A percentile compares a stretch with the other conserved stretches of the same genome.
These are phyloP conservation scores for Nemophila menziesii DNA, from an alignment of 257 asterid genomes.

Conservation along the genomic window DNA sequence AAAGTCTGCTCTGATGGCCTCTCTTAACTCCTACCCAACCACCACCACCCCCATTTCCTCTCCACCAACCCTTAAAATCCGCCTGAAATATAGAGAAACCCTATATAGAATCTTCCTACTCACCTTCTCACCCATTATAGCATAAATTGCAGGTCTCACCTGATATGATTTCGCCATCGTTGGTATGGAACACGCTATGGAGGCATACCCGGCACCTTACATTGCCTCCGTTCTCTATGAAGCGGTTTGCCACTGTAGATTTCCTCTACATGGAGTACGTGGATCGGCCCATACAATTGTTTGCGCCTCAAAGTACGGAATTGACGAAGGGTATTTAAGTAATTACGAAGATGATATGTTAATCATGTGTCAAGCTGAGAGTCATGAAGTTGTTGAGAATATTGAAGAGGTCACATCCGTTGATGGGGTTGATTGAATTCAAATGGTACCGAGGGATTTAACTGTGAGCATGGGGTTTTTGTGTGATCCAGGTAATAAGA, in stretches of 20 bases:
- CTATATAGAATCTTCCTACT: conserved; percentile 74
- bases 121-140: conserved; percentile 62
- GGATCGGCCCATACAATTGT: conserved; percentile 81
- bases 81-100: conserved; percentile 53
- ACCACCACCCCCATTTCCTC: conserved; percentile 9
- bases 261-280: conserved; percentile 62
- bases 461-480: conserved; percentile 78
- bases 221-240: conserved; percentile 61
- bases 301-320: conserved; percentile 68
- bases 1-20: background rate
- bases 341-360: conserved; percentile 56
- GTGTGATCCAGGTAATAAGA: conserved; percentile 85
- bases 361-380: conserved; percentile 77
- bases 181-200: conserved; percentile 89
- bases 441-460: conserved; percentile 84
- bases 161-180: conserved; percentile 77
- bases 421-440: conserved; percentile 71
- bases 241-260: conserved; percentile 62
- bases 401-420: conserved; percentile 49
- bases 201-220: conserved; percentile 54
- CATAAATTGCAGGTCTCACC: conserved; percentile 66
- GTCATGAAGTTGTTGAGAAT: conserved; percentile 49
- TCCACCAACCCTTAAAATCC: conserved; percentile 40
- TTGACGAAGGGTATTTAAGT: conserved; percentile 51
- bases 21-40: conserved; percentile 10